Percentiles rank a stretch among this genome's conserved stretches.
Conservation (phyloP, 768 basidiomycete genomes). For the Cystobasidium ongulense region DNA sequence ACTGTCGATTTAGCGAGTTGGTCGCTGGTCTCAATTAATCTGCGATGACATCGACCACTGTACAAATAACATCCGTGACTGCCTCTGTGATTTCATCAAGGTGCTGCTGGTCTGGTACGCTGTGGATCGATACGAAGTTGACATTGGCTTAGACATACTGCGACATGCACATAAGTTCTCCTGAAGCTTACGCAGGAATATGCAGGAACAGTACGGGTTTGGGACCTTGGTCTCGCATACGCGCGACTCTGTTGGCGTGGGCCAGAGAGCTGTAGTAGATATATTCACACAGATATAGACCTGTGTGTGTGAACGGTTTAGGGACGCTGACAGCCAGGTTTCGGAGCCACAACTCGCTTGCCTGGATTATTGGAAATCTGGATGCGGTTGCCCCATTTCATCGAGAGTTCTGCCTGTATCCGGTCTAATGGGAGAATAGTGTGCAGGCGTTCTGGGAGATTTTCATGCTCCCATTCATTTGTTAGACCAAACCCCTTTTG, state of each 20-base stretch:
- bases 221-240: background rate
- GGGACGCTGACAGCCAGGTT: too few species aligned
- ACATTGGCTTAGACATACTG: background rate
- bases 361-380: background rate
- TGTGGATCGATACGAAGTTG: background rate
- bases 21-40: too few species aligned
- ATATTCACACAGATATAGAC: slow-evolving; percentile 23
- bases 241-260: background rate
- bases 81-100: background rate
- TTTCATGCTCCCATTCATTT: background rate
- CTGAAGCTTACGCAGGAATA: slow-evolving; percentile 14
- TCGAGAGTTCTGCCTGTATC: background rate
- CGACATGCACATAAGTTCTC: background rate
- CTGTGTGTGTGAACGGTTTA: background rate
- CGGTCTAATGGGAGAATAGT: background rate
- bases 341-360: background rate
- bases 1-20: too few species aligned
- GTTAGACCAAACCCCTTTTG: background rate
- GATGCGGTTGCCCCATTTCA: background rate
- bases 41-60: background rate
- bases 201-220: slow-evolving; percentile 25
- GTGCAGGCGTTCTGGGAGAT: background rate
- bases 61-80: background rate
- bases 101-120: background rate
- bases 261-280: slow-evolving; percentile 23